Base-by-base conservation (phyloP, 2,329 filamentous ascomycete species). In the Botryotinia narcissicola region DNA sequence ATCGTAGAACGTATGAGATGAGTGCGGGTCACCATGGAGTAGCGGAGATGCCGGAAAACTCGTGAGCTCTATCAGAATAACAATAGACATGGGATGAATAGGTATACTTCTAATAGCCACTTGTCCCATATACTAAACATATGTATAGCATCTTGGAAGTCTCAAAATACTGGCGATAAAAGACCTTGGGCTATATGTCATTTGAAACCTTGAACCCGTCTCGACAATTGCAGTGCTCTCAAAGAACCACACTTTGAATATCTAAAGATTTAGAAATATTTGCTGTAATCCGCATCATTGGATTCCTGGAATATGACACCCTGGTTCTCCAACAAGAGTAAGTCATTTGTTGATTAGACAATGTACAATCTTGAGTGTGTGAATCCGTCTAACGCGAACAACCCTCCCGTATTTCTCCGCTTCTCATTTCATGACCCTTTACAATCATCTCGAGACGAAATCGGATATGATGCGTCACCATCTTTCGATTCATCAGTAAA, bases 1-100 rank as follows among this genome's bases (percentile, higher is more conserved):
- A 37, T 22, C 16, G 20, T 12, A 57, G 66, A 32, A 57, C 48
- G 29, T 68, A 68, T 57, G 66, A 68, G 40, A 68, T 68, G 66
- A 57, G 66, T 68, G 35, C 25, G 22, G 66, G 44, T 35, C 18
- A 29, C 54, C 66, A 42, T 68, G 46, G n/a, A 18, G n/a, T 68
- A 37, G 48, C 37, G 18, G 66, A 68, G 37, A 57, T 68, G 37
- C 66, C 66, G 18, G 25, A 16, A n/a, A 68, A 25, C 29, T 42
- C 35, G 37, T 68, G 35, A 68, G 66, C 48, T 57, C 54, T 32
- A n/a, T 14, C 10, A 20, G 22, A 2, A 68, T 18, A 54, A 40
- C 20, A n/a, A 22, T 51, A 54, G 16, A 54, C 35, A 18, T 42
- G 51, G 18, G 25, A 22, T 67, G 14, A 10, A 25, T n/a, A n/a